Evolutionary conservation across 2,329 filamentous ascomycete genomes (phyloP), one percentile per base, ranked within the genome.

Genomic region (Juglanconis oblonga): DNA sequence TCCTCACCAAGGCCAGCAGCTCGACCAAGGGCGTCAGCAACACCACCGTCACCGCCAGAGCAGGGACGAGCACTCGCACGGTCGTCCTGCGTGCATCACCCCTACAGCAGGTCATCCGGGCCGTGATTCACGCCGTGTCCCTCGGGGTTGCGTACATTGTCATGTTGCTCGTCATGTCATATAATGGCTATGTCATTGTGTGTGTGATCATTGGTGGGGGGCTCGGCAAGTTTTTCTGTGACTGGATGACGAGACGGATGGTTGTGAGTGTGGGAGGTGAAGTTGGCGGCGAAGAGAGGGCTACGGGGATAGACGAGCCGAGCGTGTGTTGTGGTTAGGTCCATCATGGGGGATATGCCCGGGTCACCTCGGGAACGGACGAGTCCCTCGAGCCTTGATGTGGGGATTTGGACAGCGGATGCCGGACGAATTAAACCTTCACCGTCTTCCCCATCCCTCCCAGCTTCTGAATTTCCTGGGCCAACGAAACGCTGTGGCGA

Each of bases 181-280:
- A 76, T 62, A 79, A 79, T 47, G 76, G 77, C 33, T 79, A 77
- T 59, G 70, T 78, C 57, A 76, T 79, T 59, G 73, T 78, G 58
- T 73, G 71, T 54, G 78, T 78, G 52, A 68, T 79, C 33, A 67
- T 83, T 47, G 81, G 81, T 4, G 78, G 78, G 9, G 77, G 78
- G 7, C 64, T 83, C 49, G 81, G 81, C 61, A 82, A 82, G 70
- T 82, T 82, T 66, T 64, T 81, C n/a, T 81, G 77, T 65, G 80
- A 82, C 67, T 83, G 81, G 81, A 70, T 81, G 68, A 76, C 77
- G 31, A 71, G 74, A 52, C 76, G 72, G 58, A 71, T 81, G n/a
- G 71, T 76, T 0, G 58, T 75, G 13, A 44, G 49, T 35, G 62
- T 72, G 1, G 67, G 10, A 2, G 13, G 63, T 4, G 64, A 62